Percentiles rank a stretch among this genome's conserved stretches.
These are phyloP conservation scores for Leishmania tarentolae DNA, from an alignment of 208 protist genomes.

Conservation along the genomic window DNA sequence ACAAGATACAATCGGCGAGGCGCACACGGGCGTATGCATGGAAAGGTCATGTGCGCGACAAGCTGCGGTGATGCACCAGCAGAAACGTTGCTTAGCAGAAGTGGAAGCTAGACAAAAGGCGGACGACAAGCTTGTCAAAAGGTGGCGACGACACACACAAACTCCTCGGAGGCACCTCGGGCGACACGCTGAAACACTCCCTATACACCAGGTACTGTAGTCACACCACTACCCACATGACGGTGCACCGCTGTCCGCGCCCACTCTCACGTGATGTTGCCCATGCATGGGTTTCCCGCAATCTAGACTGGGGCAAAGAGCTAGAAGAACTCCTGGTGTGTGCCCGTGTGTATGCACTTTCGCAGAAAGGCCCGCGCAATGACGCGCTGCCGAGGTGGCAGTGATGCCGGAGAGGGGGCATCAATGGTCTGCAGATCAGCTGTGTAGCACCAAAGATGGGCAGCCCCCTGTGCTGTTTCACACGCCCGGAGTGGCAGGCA, in stretches of 20 bases:
- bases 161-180: conserved; percentile 8
- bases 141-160: conserved; percentile 15
- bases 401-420: neutral
- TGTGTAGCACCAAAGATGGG: neutral
- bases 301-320: conserved; percentile 19
- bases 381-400: neutral
- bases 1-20: conserved; percentile 22
- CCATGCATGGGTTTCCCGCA: conserved; percentile 6
- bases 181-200: conserved; percentile 10
- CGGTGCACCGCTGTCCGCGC: conserved; percentile 21
- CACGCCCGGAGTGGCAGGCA: neutral
- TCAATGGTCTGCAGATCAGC: neutral
- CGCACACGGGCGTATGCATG: conserved; percentile 26
- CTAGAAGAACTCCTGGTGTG: conserved; percentile 21
- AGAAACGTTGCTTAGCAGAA: no score
- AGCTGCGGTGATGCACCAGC: no score
- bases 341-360: conserved; percentile 17
- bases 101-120: no score
- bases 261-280: conserved; percentile 17
- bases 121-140: no score
- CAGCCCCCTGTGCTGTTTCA: neutral
- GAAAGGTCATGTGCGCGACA: neutral
- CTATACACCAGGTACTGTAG: neutral
- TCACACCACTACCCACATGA: conserved; percentile 4
- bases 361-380: conserved; percentile 17